Percentiles rank a stretch among this genome's conserved stretches.
Evolutionary conservation across 2,329 filamentous ascomycete species (phyloP).

Genomic region (Metarhizium anisopliae): DNA sequence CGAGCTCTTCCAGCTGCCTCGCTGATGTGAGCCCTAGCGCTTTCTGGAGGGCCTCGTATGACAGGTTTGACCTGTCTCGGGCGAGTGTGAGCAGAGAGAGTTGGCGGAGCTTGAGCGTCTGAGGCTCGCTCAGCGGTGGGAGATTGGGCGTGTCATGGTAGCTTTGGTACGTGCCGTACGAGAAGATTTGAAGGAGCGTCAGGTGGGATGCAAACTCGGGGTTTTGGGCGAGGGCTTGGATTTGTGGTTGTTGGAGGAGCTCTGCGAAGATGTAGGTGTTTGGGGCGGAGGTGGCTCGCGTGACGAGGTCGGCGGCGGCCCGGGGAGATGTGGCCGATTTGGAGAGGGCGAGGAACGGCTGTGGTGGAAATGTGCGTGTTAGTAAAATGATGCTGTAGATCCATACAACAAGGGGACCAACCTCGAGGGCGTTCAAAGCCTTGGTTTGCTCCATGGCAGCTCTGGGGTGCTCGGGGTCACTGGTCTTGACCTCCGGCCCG

Average conservation of each 20-base stretch:
- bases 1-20: constrained; percentile 72
- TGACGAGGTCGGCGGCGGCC: constrained; percentile 77
- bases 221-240: constrained; percentile 59
- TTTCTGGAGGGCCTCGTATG: constrained; percentile 59
- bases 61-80: constrained; percentile 56
- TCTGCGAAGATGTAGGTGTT: constrained; percentile 92
- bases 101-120: constrained; percentile 79
- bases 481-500: constrained; percentile 6
- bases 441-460: constrained; percentile 63
- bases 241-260: constrained; percentile 71
- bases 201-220: constrained; percentile 56
- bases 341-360: constrained; percentile 86
- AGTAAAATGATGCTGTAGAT: not conserved
- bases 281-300: constrained; percentile 77
- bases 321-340: constrained; percentile 78
- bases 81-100: constrained; percentile 81
- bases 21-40: constrained; percentile 58
- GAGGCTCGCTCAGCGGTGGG: constrained; percentile 61
- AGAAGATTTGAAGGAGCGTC: constrained; percentile 76
- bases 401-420: constrained; percentile 17
- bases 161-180: constrained; percentile 78
- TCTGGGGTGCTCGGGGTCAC: not conserved
- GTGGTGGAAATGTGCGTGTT: constrained; percentile 9
- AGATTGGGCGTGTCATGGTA: constrained; percentile 51
- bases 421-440: constrained; percentile 56